phyloP scores from a whole-genome alignment of 2,329 filamentous ascomycete species.

The Aspergillus vadensis region DNA sequence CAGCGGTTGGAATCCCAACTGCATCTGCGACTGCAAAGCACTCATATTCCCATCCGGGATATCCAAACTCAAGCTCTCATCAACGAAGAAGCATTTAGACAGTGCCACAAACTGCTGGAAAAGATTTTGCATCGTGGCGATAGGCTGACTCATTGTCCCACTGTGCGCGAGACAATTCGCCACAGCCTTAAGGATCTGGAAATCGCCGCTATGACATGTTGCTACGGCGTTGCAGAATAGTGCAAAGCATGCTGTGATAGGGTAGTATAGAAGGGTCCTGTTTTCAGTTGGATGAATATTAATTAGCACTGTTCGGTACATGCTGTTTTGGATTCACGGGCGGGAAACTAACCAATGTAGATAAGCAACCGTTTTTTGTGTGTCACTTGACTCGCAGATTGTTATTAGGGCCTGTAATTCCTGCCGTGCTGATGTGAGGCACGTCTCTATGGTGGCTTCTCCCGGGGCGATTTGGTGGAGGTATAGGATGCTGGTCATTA shows the following conservation, averaged over 20 bases:
- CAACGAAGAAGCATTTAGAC: neutral
- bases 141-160: conserved; percentile 19
- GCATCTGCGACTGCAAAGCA: no score
- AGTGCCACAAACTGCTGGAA: conserved; percentile 22
- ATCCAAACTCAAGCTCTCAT: no score
- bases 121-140: conserved; percentile 19
- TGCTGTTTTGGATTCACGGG: no score
- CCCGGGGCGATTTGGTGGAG: conserved; percentile 13
- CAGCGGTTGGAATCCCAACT: no score
- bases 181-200: conserved; percentile 22
- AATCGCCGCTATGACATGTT: conserved; percentile 22
- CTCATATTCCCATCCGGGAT: no score
- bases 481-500: conserved; percentile 25
- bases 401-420: conserved; percentile 19
- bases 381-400: neutral
- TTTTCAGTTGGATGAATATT: neutral
- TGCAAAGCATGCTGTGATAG: conserved; percentile 25
- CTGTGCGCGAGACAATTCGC: conserved; percentile 17
- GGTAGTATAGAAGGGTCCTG: conserved; percentile 27
- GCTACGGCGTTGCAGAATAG: conserved; percentile 27
- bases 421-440: conserved; percentile 24
- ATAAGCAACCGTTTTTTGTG: conserved; percentile 14
- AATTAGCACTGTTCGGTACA: no score
- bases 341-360: conserved; percentile 20
- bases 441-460: conserved; percentile 3